Evolutionary conservation across 2,329 filamentous ascomycete species (phyloP), one percentile per base, ranked within the genome.

Genomic region (Mycosphaerella arachidis): DNA sequence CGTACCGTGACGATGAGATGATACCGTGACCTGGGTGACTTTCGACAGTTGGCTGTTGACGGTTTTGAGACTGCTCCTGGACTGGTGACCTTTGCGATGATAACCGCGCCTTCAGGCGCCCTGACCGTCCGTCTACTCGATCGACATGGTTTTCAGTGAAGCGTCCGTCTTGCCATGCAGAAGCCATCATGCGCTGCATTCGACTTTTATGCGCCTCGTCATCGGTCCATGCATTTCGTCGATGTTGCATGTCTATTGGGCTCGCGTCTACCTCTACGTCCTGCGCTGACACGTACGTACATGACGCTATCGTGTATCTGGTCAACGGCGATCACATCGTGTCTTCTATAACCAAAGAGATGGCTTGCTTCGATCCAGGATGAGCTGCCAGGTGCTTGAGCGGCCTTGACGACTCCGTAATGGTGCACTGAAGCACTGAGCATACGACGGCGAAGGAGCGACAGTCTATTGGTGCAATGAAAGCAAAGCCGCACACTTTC

Each of bases 1-100:
- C 53, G 54, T 65, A 51, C 51, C 58, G 62, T 64, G 64, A 66
- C 55, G 63, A 66, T 64, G 61, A 64, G 58, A 57, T 61, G 62
- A 66, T 56, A 51, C 55, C 50, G 62, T 61, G 56, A 52, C 56
- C 50, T 24, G 58, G 61, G 53, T 52, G 30, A 52, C 50, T 18
- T 53, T 52, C 57, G 57, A 59, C 52, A 16, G 18, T 55, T 58
- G 33, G 46, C 30, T 43, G 27, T 50, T 51, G 46, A 52, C 55
- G 46, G 55, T 31, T 50, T 55, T 50, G 24, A 30, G 3, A 18
- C 52, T 55, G n/a, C 57, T 12, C 46, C 52, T 59, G 57, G 57
- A 53, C 57, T 59, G 56, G 56, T 58, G 56, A 58, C 53, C 48
- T 57, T 57, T 52, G 45, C 50, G 52, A 59, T 55, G 52, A 59